phyloP scores from a whole-genome alignment of 2,329 filamentous ascomycete genomes.

The Teratosphaeria zuluensis region DNA sequence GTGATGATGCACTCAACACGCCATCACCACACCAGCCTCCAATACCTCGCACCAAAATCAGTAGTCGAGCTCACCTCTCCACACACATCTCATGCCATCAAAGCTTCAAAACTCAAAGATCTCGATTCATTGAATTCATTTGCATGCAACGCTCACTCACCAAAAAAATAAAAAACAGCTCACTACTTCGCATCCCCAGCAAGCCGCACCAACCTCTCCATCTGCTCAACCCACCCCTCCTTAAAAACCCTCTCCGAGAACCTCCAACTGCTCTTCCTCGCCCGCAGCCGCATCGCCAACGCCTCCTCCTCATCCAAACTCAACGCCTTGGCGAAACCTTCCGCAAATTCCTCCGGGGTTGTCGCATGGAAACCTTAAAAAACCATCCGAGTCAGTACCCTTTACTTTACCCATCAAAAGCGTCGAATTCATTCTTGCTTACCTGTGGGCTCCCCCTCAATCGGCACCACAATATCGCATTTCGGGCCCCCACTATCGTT shows the following conservation, averaged over 20 bases:
- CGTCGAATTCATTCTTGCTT: too few relatives aligned
- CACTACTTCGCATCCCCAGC: not conserved
- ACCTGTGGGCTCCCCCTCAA: slow-evolving; percentile 73
- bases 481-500: slow-evolving; percentile 91
- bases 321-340: slow-evolving; percentile 69
- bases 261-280: slow-evolving; percentile 65
- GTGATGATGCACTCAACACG: too few relatives aligned
- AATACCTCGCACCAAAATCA: too few relatives aligned
- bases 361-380: slow-evolving; percentile 88
- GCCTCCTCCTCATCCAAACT: slow-evolving; percentile 54
- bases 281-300: slow-evolving; percentile 63
- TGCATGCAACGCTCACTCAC: not conserved
- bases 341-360: slow-evolving; percentile 67
- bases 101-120: too few relatives aligned
- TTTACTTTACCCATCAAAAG: too few relatives aligned
- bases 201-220: slow-evolving; percentile 58
- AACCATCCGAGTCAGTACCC: too few relatives aligned
- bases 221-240: slow-evolving; percentile 64
- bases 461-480: slow-evolving; percentile 76
- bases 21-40: too few relatives aligned
- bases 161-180: not conserved
- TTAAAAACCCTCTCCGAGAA: slow-evolving; percentile 86
- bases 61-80: too few relatives aligned
- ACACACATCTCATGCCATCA: too few relatives aligned
- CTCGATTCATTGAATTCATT: not conserved